phyloP scores from a whole-genome alignment of 192 early-diverging fungal species.

The Funneliformis geosporum region DNA sequence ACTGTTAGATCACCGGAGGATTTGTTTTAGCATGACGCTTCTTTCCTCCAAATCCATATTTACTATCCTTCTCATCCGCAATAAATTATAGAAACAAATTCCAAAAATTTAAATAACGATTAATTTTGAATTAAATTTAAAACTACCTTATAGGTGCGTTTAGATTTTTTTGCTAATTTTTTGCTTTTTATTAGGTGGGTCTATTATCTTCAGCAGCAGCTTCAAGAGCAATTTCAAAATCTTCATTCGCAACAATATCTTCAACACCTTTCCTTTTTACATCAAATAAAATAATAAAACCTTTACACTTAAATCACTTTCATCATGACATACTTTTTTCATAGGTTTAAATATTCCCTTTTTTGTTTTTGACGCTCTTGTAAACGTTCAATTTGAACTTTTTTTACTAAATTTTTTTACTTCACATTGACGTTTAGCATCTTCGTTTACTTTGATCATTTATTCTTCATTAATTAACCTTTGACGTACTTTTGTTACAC shows the following conservation, averaged over 20 bases:
- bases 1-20: conserved; percentile 71
- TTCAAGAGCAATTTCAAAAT: conserved; percentile 74
- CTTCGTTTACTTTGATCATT: conserved; percentile 76
- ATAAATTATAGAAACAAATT: not conserved
- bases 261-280: conserved; percentile 58
- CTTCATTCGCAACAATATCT: conserved; percentile 54
- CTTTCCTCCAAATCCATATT: conserved; percentile 92
- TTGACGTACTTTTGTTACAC: conserved; percentile 89
- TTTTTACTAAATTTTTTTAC: conserved; percentile 96
- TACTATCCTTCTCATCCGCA: conserved; percentile 59
- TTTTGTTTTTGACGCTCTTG: conserved; percentile 86
- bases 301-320: not conserved
- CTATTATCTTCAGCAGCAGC: conserved; percentile 29
- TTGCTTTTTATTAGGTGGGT: not conserved
- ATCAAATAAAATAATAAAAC: conserved; percentile 31
- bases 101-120: no score
- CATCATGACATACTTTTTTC: conserved; percentile 61
- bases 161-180: not conserved
- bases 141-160: conserved; percentile 29
- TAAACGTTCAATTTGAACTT: conserved; percentile 92
- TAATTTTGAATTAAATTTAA: conserved; percentile 18
- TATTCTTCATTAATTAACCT: conserved; percentile 82
- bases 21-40: conserved; percentile 75
- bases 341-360: conserved; percentile 77
- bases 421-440: conserved; percentile 84